phyloP scores from a whole-genome alignment of 2,329 filamentous ascomycete genomes.

The Claviceps sp. region DNA sequence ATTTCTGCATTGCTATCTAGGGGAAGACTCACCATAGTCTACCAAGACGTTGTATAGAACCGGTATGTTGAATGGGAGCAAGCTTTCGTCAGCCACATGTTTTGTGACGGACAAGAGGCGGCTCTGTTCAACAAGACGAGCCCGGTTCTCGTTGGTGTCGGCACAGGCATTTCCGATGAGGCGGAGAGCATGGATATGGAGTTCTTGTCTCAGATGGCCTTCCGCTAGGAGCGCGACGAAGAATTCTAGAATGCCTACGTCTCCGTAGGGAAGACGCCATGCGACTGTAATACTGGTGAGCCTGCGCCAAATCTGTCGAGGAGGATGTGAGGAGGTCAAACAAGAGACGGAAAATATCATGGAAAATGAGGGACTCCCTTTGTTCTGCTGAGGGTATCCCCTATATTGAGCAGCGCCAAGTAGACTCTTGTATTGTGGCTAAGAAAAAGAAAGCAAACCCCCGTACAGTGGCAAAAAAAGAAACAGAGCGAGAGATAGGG shows the following conservation, averaged over 20 bases:
- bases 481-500: not conserved
- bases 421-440: too few relatives aligned
- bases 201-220: conserved; percentile 23
- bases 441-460: not conserved
- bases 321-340: not conserved
- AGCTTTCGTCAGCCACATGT: conserved; percentile 31
- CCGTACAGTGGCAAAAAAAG: not conserved
- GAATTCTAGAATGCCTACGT: conserved; percentile 44
- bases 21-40: conserved; percentile 41
- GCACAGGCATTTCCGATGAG: conserved; percentile 50
- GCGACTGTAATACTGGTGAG: conserved; percentile 24
- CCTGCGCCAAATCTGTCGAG: not conserved
- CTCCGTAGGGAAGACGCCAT: conserved; percentile 43
- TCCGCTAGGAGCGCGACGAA: conserved; percentile 34
- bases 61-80: conserved; percentile 40
- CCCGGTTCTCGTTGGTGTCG: conserved; percentile 49
- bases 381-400: not conserved
- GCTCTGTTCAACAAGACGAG: conserved; percentile 36
- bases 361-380: not conserved
- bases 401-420: too few relatives aligned
- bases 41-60: conserved; percentile 51
- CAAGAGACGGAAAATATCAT: not conserved
- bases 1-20: too few relatives aligned
- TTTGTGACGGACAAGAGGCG: conserved; percentile 33
- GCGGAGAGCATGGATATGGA: conserved; percentile 43